Conservation (phyloP, 305 asterid species). For the Rubia occidens region DNA sequence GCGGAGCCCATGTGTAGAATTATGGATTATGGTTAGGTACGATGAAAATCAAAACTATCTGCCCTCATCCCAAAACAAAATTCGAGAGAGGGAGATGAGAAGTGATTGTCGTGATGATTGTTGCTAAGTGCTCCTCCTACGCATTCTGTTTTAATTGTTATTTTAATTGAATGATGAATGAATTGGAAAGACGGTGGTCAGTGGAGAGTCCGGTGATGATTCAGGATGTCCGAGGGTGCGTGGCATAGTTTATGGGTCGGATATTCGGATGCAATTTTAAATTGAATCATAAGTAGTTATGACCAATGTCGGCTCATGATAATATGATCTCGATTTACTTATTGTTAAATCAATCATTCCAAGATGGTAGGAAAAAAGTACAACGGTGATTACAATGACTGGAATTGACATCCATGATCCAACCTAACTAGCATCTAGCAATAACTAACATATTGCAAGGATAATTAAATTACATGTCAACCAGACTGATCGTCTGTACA, state of each 20-base stretch:
- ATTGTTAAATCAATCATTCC: too few relatives aligned
- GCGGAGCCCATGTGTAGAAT: conserved; percentile 21
- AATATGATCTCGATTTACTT: too few relatives aligned
- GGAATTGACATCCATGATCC: too few relatives aligned
- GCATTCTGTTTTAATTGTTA: not conserved
- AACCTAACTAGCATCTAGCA: too few relatives aligned
- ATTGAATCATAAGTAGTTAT: not conserved
- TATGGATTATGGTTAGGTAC: conserved; percentile 1
- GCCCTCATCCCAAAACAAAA: conserved; percentile 15
- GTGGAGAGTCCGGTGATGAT: not conserved
- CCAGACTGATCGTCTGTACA: too few relatives aligned
- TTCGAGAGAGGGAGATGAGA: conserved; percentile 4
- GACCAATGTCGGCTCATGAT: too few relatives aligned
- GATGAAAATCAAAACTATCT: conserved; percentile 7
- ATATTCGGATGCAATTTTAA: not conserved
- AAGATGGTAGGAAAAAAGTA: too few relatives aligned
- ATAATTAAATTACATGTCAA: too few relatives aligned
- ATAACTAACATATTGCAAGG: too few relatives aligned
- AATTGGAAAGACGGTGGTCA: not conserved
- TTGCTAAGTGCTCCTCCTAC: not conserved
- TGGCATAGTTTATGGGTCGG: conserved; percentile 10
- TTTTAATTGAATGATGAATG: not conserved
- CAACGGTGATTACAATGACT: too few relatives aligned
- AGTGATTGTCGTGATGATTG: not conserved
- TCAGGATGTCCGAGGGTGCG: conserved; percentile 2